Evolutionary conservation across 2,329 filamentous ascomycete genomes (phyloP).

Genomic region (Fusarium sp.): DNA sequence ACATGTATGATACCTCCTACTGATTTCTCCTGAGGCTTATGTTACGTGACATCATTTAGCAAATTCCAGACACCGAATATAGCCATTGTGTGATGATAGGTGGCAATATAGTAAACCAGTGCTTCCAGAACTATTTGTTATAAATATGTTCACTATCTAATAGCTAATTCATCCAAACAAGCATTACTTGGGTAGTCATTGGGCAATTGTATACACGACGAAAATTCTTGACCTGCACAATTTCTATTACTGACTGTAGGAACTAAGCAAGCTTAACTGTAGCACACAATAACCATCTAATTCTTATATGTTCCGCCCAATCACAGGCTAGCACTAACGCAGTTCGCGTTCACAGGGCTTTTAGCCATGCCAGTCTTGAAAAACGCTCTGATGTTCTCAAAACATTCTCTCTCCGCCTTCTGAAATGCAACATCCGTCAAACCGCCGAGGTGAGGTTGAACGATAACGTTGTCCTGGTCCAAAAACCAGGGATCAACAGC

Average conservation of each 20-base stretch:
- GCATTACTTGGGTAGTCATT: neutral
- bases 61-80: too few relatives aligned
- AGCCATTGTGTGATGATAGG: too few relatives aligned
- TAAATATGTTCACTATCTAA: too few relatives aligned
- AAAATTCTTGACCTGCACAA: neutral
- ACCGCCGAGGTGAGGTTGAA: constrained; percentile 56
- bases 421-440: constrained; percentile 53
- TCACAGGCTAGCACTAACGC: neutral
- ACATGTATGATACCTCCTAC: too few relatives aligned
- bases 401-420: constrained; percentile 53
- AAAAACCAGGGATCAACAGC: constrained; percentile 34
- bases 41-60: too few relatives aligned
- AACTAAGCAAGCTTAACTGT: too few relatives aligned
- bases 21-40: too few relatives aligned
- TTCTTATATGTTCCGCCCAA: neutral
- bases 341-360: constrained; percentile 27
- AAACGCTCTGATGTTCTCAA: constrained; percentile 35
- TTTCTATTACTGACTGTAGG: neutral
- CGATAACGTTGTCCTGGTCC: constrained; percentile 41
- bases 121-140: too few relatives aligned
- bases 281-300: neutral
- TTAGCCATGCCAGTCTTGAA: constrained; percentile 37
- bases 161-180: neutral
- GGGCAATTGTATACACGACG: too few relatives aligned
- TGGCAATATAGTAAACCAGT: too few relatives aligned